Percentiles rank a stretch among this genome's conserved stretches.
Evolutionary conservation across 345 rosid genomes (phyloP).

Genomic region (Citrus hindsii): DNA sequence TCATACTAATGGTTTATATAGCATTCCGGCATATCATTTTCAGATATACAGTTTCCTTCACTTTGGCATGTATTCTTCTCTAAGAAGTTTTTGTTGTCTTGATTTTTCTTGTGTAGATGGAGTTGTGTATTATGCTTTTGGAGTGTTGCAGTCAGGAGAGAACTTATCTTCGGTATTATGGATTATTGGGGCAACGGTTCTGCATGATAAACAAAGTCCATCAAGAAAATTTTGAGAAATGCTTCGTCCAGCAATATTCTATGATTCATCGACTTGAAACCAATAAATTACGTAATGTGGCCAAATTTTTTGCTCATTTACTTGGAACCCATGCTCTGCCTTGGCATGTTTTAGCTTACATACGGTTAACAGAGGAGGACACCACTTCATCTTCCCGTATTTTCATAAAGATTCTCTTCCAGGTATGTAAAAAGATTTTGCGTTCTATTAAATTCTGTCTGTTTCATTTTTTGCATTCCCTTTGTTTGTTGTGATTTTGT

Average conservation of each 20-base stretch:
- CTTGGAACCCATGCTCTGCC: slow-evolving; percentile 92
- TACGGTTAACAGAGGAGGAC: slow-evolving; percentile 87
- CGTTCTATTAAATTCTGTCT: background rate
- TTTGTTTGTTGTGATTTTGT: background rate
- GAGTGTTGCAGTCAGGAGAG: slow-evolving; percentile 97
- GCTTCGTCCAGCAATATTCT: slow-evolving; percentile 88
- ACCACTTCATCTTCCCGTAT: slow-evolving; percentile 92
- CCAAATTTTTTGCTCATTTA: slow-evolving; percentile 92
- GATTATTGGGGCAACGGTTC: slow-evolving; percentile 88
- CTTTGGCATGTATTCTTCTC: background rate
- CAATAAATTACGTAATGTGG: slow-evolving; percentile 84
- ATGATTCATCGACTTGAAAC: slow-evolving; percentile 97
- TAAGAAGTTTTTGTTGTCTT: background rate
- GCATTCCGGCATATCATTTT: background rate
- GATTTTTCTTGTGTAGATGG: slow-evolving; percentile 65
- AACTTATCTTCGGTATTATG: slow-evolving; percentile 89
- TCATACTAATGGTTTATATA: background rate
- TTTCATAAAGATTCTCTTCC: slow-evolving; percentile 93
- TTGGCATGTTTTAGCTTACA: slow-evolving; percentile 89
- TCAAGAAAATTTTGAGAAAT: slow-evolving; percentile 89
- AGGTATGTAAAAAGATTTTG: slow-evolving; percentile 40
- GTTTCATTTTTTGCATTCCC: background rate
- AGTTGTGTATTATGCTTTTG: slow-evolving; percentile 84
- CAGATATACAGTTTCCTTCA: background rate
- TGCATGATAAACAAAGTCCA: slow-evolving; percentile 89